Evolutionary conservation across 805 yeast genomes (phyloP), one percentile per base, ranked within the genome.

Genomic region (Wickerhamomyces bovis): DNA sequence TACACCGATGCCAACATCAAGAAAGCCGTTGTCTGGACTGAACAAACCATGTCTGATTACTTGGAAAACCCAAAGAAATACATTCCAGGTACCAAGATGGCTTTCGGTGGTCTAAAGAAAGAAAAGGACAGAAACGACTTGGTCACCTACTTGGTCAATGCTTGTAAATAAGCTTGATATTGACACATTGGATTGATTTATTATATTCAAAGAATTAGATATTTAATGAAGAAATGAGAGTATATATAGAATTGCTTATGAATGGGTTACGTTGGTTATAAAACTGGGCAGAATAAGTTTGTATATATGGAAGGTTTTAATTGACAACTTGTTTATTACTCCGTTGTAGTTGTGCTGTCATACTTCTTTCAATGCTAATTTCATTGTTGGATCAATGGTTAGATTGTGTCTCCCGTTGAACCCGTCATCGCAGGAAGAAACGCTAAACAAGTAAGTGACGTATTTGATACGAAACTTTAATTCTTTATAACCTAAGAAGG

Each of bases 31-130:
- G 61, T 62, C 51, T 94, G 99, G 99, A 61, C 66, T 58, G 89
- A 82, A 66, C 89, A 89, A 69, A 80, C 89, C 71, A 80, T 94
- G 85, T 78, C 85, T 62, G 96, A 87, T 72, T 94, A 94, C 85
- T 82, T 94, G 73, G 95, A 86, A 76, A 94, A 94, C 87, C 99
- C 99, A 77, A 94, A 94, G 95, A 94, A 94, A 79, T 94, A 89
- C 80, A 89, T 94, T 62, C 99, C 99, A 70, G 99, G 99, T 73
- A 94, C 98, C 78, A 94, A 94, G 86, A 94, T 94, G 99, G 98
- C 99, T 57, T 94, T 92, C 65, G 99, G 97, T 77, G 99, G 99
- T 78, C 82, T 94, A 75, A 94, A 94, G 90, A 94, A 94, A 82
- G 84, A 89, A 57, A 92, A 89, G 85, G 99, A 94, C 80, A 89